Evolutionary conservation across 305 asterid genomes (phyloP).

Genomic region (Solanum aculeatissimum): DNA sequence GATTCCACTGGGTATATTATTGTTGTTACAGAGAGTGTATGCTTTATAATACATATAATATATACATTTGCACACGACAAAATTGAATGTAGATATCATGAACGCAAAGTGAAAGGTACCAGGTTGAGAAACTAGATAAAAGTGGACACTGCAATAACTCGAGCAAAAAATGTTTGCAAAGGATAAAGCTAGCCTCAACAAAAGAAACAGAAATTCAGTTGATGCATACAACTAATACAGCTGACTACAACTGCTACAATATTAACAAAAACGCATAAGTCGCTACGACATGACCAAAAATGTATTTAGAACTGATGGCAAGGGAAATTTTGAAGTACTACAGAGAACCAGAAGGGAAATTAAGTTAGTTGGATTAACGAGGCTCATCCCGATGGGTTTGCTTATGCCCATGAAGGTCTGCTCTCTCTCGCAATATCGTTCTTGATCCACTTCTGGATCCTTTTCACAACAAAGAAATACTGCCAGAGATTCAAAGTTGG

Average conservation of each 20-base stretch:
- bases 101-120: not conserved
- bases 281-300: not conserved
- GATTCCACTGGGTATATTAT: too few relatives aligned
- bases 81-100: not conserved
- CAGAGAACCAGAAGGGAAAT: not conserved
- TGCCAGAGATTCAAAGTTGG: slow-evolving; percentile 11
- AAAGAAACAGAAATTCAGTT: not conserved
- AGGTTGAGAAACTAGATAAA: not conserved
- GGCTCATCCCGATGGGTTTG: not conserved
- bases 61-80: too few relatives aligned
- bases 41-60: too few relatives aligned
- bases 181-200: not conserved
- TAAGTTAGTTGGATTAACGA: not conserved
- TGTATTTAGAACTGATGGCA: not conserved
- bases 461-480: slow-evolving; percentile 58
- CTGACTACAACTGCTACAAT: not conserved
- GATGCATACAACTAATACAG: not conserved
- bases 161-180: too few relatives aligned
- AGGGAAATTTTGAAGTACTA: not conserved
- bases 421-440: slow-evolving; percentile 39
- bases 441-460: slow-evolving; percentile 51
- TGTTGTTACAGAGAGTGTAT: too few relatives aligned
- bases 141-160: not conserved
- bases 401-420: not conserved
- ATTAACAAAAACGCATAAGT: not conserved